These are phyloP conservation scores for Dendrobium nobile DNA, from an alignment of 106 monocot genomes.

Conservation along the genomic window DNA sequence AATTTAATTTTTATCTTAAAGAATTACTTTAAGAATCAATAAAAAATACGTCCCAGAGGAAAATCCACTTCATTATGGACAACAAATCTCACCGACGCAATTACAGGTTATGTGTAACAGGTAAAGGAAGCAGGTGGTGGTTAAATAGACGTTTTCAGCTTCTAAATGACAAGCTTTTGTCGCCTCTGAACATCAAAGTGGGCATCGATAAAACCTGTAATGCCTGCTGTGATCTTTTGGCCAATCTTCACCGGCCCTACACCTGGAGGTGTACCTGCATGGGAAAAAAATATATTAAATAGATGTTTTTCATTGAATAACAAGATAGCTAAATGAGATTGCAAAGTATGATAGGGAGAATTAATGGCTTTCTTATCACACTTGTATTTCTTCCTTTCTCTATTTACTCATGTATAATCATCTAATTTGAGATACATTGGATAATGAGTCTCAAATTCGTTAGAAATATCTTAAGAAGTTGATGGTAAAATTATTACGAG, in stretches of 20 bases:
- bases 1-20: too few relatives aligned
- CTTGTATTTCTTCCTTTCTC: too few relatives aligned
- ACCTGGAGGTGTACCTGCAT: constrained; percentile 85
- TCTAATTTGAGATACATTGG: too few relatives aligned
- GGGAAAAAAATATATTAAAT: not conserved
- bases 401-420: too few relatives aligned
- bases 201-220: constrained; percentile 80
- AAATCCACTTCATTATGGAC: not conserved
- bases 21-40: too few relatives aligned
- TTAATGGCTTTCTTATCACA: too few relatives aligned
- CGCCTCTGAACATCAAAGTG: constrained; percentile 78
- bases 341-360: too few relatives aligned
- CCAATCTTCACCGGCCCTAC: constrained; percentile 77
- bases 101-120: not conserved
- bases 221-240: constrained; percentile 83
- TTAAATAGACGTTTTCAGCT: not conserved
- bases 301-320: not conserved
- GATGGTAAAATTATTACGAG: too few relatives aligned
- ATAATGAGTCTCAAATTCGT: too few relatives aligned
- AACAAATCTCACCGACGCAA: not conserved
- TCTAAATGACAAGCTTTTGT: constrained; percentile 2
- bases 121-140: not conserved
- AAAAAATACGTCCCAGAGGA: not conserved
- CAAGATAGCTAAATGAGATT: too few relatives aligned
- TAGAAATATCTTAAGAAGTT: too few relatives aligned